Base-by-base conservation (phyloP, 2,329 filamentous ascomycete species). In the Exophiala lecanii-corni region DNA sequence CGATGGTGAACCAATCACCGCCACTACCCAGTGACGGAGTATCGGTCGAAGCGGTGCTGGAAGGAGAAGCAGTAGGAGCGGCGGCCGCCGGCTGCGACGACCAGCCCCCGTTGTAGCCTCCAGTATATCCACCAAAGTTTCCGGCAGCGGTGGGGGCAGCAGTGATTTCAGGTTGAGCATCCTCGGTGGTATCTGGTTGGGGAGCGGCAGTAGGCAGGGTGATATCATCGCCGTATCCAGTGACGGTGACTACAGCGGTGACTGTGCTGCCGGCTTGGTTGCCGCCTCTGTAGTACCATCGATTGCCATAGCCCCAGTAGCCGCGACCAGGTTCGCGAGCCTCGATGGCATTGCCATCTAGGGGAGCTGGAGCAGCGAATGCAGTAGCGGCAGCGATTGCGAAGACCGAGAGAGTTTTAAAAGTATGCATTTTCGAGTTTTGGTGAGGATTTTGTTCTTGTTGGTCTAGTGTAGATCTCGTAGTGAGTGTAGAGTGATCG, bases 61-160 rank as follows among this genome's bases (percentile, higher is more conserved):
- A 71, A 19, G 81, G 73, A 41, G 76, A 76, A 19, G 77, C 74
- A 10, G 66, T 58, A 18, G 69, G 60, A 49, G 70, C 67, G 17
- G 13, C 36, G 16, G n/a, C 9, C n/a, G 34, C 20, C 1, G 48
- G 35, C 4, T 35, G 20, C 4, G 21, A n/a, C 6, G 7, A 9
- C 7, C 30, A 7, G 30, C 30, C 30, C 6, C 30, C 13, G 23
- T 26, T 26, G 12, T 12, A 6, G 12, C 23, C 23, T 6, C 23
- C 32, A 12, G 19, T 13, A 18, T 23, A 21, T 12, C 34, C 16
- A 19, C 18, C 7, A 28, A 25, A 15, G 7, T 26, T 12, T 15
- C 32, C 16, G 19, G 38, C 16, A 16, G 46, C 18, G 28, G 38
- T 21, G 6, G 47, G 12, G 19, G 47, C 28, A 30, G 31, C n/a